Evolutionary conservation across 2,329 filamentous ascomycete species (phyloP).

Genomic region (Fusarium sp.): DNA sequence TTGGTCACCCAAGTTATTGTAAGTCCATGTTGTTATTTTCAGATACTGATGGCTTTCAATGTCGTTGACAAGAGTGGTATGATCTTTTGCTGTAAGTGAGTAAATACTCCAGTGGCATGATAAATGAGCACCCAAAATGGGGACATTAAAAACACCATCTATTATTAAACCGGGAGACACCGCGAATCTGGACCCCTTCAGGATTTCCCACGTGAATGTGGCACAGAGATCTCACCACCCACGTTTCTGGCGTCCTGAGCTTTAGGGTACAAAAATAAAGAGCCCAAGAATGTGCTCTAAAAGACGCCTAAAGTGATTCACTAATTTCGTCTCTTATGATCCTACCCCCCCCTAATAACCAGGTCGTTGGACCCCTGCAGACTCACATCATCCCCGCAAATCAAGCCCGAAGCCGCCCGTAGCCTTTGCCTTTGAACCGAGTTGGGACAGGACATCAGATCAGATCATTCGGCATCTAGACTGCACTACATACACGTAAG

Average conservation of each 20-base stretch:
- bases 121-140: not conserved
- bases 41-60: too few species aligned
- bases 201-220: not conserved
- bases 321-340: too few species aligned
- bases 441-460: slow-evolving; percentile 16
- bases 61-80: not conserved
- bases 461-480: slow-evolving; percentile 38
- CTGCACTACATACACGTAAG: not conserved
- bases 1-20: too few species aligned
- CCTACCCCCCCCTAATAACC: not conserved
- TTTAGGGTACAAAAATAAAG: too few species aligned
- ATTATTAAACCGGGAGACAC: not conserved
- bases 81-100: not conserved
- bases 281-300: too few species aligned
- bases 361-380: not conserved
- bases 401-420: slow-evolving; percentile 37
- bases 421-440: slow-evolving; percentile 10
- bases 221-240: slow-evolving; percentile 2
- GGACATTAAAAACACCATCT: not conserved
- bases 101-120: not conserved
- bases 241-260: not conserved
- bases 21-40: too few species aligned
- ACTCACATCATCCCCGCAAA: slow-evolving; percentile 29
- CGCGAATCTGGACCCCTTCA: slow-evolving; percentile 6
- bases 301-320: too few species aligned